phyloP scores from a whole-genome alignment of 352 stramenopile genomes.

The Phytophthora podocarpi region DNA sequence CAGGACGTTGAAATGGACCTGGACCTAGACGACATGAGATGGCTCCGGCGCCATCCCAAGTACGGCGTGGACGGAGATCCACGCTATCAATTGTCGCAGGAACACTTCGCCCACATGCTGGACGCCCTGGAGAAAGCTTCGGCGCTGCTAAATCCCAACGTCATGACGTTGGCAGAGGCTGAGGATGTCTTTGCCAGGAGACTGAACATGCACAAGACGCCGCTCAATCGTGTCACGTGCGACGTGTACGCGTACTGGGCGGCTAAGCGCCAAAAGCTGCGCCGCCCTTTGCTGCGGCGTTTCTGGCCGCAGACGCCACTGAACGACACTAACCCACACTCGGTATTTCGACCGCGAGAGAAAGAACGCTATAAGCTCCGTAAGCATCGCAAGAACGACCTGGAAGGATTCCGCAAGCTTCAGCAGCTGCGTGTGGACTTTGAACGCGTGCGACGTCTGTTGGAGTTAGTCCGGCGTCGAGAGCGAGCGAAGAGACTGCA shows the following conservation, averaged over 20 bases:
- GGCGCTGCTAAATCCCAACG: slow-evolving; percentile 76
- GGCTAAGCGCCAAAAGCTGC: slow-evolving; percentile 91
- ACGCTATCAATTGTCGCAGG: slow-evolving; percentile 73
- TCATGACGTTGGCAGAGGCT: slow-evolving; percentile 74
- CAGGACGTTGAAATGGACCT: slow-evolving; percentile 79
- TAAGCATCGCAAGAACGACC: slow-evolving; percentile 96
- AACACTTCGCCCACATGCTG: slow-evolving; percentile 82
- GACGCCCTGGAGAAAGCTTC: slow-evolving; percentile 88
- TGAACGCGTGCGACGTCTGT: slow-evolving; percentile 83
- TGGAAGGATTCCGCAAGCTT: slow-evolving; percentile 95
- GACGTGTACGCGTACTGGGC: slow-evolving; percentile 97
- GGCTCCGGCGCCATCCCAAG: slow-evolving; percentile 81
- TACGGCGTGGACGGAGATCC: slow-evolving; percentile 85
- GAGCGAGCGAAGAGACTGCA: slow-evolving; percentile 86
- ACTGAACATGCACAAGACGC: slow-evolving; percentile 67
- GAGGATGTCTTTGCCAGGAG: slow-evolving; percentile 78
- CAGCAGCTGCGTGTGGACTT: slow-evolving; percentile 94
- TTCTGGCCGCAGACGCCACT: slow-evolving; percentile 96
- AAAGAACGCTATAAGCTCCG: slow-evolving; percentile 98
- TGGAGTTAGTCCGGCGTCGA: slow-evolving; percentile 85
- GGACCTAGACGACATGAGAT: slow-evolving; percentile 88
- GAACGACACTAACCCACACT: slow-evolving; percentile 98
- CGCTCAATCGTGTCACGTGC: slow-evolving; percentile 70
- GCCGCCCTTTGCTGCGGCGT: slow-evolving; percentile 93
- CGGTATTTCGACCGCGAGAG: slow-evolving; percentile 97